Evolutionary conservation across 1,284 basidiomycete genomes (phyloP).

Genomic region (Trametes hirsuta): DNA sequence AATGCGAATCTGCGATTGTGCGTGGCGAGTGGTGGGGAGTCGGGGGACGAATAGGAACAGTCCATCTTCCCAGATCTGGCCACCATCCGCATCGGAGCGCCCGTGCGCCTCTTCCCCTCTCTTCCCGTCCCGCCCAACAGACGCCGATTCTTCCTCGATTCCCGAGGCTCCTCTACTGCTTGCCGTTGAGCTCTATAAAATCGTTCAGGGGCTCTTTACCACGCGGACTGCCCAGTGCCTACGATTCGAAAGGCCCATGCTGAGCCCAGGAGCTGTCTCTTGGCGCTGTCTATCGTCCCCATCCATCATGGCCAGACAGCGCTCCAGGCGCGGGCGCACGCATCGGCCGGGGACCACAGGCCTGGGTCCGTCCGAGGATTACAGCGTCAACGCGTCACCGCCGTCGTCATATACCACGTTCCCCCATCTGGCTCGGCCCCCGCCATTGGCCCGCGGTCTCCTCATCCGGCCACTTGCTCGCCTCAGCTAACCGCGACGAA

Average conservation of each 20-base stretch:
- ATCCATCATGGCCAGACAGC: too few relatives aligned
- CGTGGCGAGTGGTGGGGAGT: neutral
- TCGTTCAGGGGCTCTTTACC: too few relatives aligned
- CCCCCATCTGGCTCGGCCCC: neutral
- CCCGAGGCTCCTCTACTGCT: neutral
- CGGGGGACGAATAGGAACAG: neutral
- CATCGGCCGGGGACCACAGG: too few relatives aligned
- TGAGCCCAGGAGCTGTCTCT: too few relatives aligned
- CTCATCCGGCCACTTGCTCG: too few relatives aligned
- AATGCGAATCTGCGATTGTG: constrained; percentile 1
- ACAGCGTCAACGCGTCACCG: neutral
- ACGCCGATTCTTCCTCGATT: neutral
- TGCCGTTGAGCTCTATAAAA: neutral
- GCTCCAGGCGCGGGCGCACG: too few relatives aligned
- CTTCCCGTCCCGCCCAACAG: neutral
- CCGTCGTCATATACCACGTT: neutral
- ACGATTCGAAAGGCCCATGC: too few relatives aligned
- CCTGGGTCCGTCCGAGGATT: too few relatives aligned
- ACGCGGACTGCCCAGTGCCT: too few relatives aligned
- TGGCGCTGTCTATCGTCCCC: too few relatives aligned
- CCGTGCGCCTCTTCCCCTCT: neutral
- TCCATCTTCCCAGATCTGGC: neutral
- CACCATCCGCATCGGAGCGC: constrained; percentile 13
- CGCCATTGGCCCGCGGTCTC: neutral
- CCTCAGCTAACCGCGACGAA: constrained; percentile 7